phyloP scores from a whole-genome alignment of 2,329 filamentous ascomycete genomes.

The Cercospora berteroae region DNA sequence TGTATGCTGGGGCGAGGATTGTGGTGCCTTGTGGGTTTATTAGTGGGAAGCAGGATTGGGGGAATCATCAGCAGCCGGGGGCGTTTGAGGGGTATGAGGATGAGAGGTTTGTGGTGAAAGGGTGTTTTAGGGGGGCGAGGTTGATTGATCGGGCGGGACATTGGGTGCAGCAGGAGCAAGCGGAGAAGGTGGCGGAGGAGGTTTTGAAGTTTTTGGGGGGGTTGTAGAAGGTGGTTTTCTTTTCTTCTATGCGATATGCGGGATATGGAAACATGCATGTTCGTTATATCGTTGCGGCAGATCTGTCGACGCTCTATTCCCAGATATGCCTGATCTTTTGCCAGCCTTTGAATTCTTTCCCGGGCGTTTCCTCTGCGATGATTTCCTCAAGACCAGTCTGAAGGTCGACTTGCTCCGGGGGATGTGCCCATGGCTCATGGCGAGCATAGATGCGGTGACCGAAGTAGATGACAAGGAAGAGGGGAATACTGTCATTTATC shows the following conservation, averaged over 20 bases:
- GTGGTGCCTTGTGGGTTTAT: constrained; percentile 62
- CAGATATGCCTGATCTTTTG: constrained; percentile 39
- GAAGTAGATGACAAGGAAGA: constrained; percentile 58
- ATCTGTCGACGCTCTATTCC: constrained; percentile 13
- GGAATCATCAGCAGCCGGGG: constrained; percentile 65
- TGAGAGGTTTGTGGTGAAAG: constrained; percentile 33
- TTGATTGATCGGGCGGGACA: constrained; percentile 63
- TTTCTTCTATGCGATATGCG: neutral
- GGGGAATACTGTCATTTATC: constrained; percentile 52
- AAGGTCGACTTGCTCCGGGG: constrained; percentile 53
- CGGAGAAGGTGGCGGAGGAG: constrained; percentile 48
- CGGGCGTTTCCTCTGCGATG: constrained; percentile 37
- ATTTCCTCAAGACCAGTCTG: constrained; percentile 43
- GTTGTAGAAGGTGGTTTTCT: neutral
- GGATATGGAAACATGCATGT: neutral
- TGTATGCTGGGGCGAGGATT: constrained; percentile 61
- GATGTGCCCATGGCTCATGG: constrained; percentile 53
- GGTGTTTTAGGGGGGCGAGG: constrained; percentile 55
- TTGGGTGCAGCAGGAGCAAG: constrained; percentile 68
- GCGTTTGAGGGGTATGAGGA: constrained; percentile 58
- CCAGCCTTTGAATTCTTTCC: constrained; percentile 29
- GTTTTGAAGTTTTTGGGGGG: neutral
- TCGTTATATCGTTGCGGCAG: neutral
- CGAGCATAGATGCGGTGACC: constrained; percentile 50
- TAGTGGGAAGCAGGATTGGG: constrained; percentile 64